Percentiles rank a stretch among this genome's conserved stretches.
These are phyloP conservation scores for Stagonosporopsis tanaceti DNA, from an alignment of 2,329 filamentous ascomycete species.

Conservation along the genomic window DNA sequence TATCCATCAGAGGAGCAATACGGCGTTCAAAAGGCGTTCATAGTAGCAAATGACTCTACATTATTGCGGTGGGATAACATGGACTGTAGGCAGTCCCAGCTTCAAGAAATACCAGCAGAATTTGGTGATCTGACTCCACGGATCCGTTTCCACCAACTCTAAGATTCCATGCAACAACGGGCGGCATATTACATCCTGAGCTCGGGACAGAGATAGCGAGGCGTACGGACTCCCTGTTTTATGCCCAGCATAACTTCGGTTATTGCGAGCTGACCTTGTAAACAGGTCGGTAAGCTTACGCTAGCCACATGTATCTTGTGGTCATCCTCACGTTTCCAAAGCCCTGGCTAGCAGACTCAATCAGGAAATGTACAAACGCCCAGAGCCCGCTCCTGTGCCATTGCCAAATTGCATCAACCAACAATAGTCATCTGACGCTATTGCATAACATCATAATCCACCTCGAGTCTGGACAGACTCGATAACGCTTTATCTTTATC, in stretches of 20 bases:
- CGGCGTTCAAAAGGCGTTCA: slow-evolving; percentile 25
- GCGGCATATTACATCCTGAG: background rate
- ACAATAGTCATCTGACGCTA: slow-evolving; percentile 43
- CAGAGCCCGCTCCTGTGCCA: background rate
- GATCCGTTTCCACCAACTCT: slow-evolving; percentile 1
- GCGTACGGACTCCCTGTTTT: background rate
- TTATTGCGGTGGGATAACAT: background rate
- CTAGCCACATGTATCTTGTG: background rate
- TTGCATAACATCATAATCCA: slow-evolving; percentile 30
- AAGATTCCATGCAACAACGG: background rate
- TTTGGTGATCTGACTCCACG: slow-evolving; percentile 26
- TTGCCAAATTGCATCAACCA: background rate
- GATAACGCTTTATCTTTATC: slow-evolving; percentile 21
- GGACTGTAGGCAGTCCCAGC: slow-evolving; percentile 36
- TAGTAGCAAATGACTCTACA: background rate
- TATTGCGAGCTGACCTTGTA: slow-evolving; percentile 1
- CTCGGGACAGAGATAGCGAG: background rate
- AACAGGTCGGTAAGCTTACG: slow-evolving; percentile 3
- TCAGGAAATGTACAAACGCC: background rate
- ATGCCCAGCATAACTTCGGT: background rate
- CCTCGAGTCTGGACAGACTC: slow-evolving; percentile 28
- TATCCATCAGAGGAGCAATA: background rate
- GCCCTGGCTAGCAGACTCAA: background rate
- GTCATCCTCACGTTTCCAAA: background rate
- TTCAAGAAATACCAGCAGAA: slow-evolving; percentile 9